Evolutionary conservation across 441 rosid species (phyloP), one percentile per base, ranked within the genome.

Genomic region (Euphorbia celastroides): DNA sequence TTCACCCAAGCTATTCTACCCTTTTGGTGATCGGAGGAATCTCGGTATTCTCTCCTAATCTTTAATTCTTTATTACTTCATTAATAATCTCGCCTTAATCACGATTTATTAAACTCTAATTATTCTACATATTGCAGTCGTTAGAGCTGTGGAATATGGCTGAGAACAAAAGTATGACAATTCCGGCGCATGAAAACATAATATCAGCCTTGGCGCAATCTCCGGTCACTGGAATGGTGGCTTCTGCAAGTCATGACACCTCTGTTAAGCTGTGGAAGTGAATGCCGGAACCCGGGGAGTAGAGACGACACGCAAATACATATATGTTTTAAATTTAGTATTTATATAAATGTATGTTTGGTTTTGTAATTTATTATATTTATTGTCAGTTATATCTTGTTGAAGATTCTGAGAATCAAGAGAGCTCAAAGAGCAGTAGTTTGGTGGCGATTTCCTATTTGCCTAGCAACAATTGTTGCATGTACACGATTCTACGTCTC

Each of bases 211-310:
- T 87, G 66, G 82, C 83, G 2, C 83, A 83, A 71, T 85, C 91
- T 0, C 79, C 86, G 0, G 73, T 76, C 26, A 73, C 69, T 7
- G 82, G 84, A 58, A 77, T 80, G 83, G 81, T 87, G 13, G 93
- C 89, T 19, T 89, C 93, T 5, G 89, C 88, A 10, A 89, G 93
- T 60, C 86, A 85, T 14, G 91, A 89, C 72, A 65, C 78, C 69
- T 82, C 87, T 1, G 85, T 85, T 5, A 89, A 83, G 77, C 71
- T 82, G 9, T 89, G 92, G 96, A 83, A 89, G 74, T 89, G 67
- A 77, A 26, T 16, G 2, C 44, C 12, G 52, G 12, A 25, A 9
- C 27, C 23, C 22, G 28, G n/a, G 16, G 17, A 52, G 42, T 67
- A 12, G 19, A 61, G 61, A 42, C 41, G 38, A 10, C 23, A 51